phyloP scores from a whole-genome alignment of 371 early-diverging fungal species.

The Mucor plumbeus region DNA sequence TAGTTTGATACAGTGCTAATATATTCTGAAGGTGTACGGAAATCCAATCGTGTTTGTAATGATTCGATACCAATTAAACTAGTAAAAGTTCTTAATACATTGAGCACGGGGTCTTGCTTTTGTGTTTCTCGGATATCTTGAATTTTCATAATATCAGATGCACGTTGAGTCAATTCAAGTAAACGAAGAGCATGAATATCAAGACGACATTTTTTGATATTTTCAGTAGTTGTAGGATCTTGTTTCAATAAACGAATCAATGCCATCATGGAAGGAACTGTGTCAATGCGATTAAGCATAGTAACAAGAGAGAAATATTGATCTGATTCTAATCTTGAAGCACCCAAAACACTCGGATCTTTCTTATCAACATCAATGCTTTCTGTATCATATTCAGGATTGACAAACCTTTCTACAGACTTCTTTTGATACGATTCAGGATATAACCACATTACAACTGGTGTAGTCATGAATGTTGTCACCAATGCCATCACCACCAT shows the following conservation, averaged over 20 bases:
- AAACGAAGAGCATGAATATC: conserved; percentile 67
- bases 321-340: neutral
- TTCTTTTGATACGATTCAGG: conserved; percentile 60
- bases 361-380: neutral
- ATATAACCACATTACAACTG: conserved; percentile 61
- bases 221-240: neutral
- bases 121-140: conserved; percentile 62
- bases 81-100: conserved; percentile 77
- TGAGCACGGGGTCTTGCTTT: conserved; percentile 71
- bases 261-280: conserved; percentile 77
- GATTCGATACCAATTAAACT: conserved; percentile 59
- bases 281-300: conserved; percentile 67
- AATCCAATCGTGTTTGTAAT: conserved; percentile 37
- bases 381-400: neutral
- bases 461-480: conserved; percentile 82
- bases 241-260: conserved; percentile 64
- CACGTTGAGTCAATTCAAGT: conserved; percentile 72
- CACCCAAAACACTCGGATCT: neutral
- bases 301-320: conserved; percentile 48
- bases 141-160: conserved; percentile 75
- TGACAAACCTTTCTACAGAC: conserved; percentile 25
- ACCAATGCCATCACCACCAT: conserved; percentile 89
- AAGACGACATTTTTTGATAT: neutral
- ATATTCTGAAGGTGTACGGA: conserved; percentile 26
- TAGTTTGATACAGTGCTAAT: conserved; percentile 29